Base-by-base conservation (phyloP, 2,329 filamentous ascomycete genomes). In the Calonectria naviculata region DNA sequence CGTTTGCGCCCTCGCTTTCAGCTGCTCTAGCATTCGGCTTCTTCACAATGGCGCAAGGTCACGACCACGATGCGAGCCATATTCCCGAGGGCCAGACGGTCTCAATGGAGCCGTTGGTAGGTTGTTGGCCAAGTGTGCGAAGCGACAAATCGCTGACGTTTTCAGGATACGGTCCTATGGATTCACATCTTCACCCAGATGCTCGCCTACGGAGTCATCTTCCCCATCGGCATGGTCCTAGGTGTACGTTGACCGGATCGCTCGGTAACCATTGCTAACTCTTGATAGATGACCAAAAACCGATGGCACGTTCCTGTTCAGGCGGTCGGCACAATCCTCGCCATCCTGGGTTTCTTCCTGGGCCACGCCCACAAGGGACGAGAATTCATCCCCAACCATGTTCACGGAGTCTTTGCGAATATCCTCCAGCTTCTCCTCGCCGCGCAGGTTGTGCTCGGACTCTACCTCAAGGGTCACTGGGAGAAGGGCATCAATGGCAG, bases 241-340 rank as follows among this genome's bases (percentile, higher is more conserved):
- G 96, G 96, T 70, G 94, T 97, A 90, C 78, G 93, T 85, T 58
- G 34, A 34, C 44, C 65, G 56, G 41, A 36, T 15, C 65, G 15
- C 38, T 61, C 65, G 47, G 24, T 21, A 19, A 31, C 34, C 21
- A n/a, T 42, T 36, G 44, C 66, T 76, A 56, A 72, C 31, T 15
- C 13, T 42, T 26, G 9, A 24, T 81, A 97, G 93, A 95, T 99
- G 70, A 91, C 93, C 75, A 95, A 94, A 73, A 97, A 93, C 71
- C 91, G 94, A 84, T 98, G 95, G 94, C 97, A 99, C 85, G 96
- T 98, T 63, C 96, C 97, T 8, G 86, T 95, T 4, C 97, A 99
- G 83, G 88, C 93, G 31, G 80, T 93, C 65, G 94, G 93, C 74
- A 93, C 94, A 28, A 84, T 90, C 29, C 87, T 98, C 74, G 94